Percentiles rank a stretch among this genome's conserved stretches.
Conservation (phyloP, 345 rosid genomes). For the Mercurialis annua region DNA sequence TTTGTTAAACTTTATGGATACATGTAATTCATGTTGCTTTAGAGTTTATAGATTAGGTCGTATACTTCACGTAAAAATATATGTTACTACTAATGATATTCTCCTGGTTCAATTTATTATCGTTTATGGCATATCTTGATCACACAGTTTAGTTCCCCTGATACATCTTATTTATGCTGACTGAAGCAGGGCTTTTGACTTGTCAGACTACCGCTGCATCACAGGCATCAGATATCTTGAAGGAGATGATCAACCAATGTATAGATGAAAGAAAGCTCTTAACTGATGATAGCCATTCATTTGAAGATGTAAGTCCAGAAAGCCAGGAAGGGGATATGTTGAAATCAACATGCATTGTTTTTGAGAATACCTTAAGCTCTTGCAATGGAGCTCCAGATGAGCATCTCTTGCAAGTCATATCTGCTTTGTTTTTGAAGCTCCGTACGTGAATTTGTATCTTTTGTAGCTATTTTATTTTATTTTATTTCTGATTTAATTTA, state of each 20-base stretch:
- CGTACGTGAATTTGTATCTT: constrained; percentile 45
- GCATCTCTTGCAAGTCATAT: constrained; percentile 52
- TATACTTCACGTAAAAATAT: background rate
- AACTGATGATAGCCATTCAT: constrained; percentile 27
- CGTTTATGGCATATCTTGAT: constrained; percentile 9
- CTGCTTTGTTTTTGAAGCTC: constrained; percentile 59
- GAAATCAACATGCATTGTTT: constrained; percentile 45
- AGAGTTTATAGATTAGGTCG: background rate
- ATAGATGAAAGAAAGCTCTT: constrained; percentile 34
- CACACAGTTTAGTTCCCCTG: constrained; percentile 2
- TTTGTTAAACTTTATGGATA: too few species aligned
- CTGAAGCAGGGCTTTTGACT: constrained; percentile 69
- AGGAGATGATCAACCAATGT: constrained; percentile 52
- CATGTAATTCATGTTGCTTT: background rate
- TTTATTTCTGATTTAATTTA: background rate
- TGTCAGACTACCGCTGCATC: constrained; percentile 50
- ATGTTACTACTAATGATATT: background rate
- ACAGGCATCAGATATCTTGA: constrained; percentile 51
- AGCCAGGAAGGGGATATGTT: constrained; percentile 44
- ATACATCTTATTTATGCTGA: constrained; percentile 9
- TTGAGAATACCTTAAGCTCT: constrained; percentile 49
- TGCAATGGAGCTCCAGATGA: constrained; percentile 49
- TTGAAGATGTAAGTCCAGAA: constrained; percentile 33
- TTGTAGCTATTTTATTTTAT: background rate
- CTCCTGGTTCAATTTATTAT: background rate